Evolutionary conservation across 495 filamentous ascomycete genomes (phyloP).

Genomic region (Annulohypoxylon maeteangense): DNA sequence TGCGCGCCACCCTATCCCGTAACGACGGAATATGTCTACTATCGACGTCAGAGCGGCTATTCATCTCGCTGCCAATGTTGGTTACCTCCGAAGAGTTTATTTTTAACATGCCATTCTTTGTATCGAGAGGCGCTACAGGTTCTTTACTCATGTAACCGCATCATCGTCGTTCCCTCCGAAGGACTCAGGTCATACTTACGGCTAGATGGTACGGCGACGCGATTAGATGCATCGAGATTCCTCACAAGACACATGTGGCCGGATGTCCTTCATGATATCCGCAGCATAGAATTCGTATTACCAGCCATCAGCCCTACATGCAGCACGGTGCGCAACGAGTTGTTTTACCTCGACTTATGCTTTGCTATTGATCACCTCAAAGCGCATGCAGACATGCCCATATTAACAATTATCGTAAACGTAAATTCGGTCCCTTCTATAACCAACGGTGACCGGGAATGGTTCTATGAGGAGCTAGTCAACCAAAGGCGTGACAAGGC

Average conservation of each 20-base stretch:
- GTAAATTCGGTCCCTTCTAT: background rate
- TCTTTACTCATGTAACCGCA: too few species aligned
- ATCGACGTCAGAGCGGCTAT: conserved; percentile 1
- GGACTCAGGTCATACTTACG: too few species aligned
- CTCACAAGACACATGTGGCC: conserved; percentile 17
- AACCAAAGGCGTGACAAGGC: background rate
- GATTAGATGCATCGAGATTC: conserved; percentile 13
- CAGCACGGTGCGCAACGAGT: background rate
- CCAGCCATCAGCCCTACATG: background rate
- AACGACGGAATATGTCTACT: background rate
- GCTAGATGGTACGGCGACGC: background rate
- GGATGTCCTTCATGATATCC: conserved; percentile 7
- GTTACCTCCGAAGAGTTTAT: background rate
- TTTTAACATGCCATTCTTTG: background rate
- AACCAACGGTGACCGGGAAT: background rate
- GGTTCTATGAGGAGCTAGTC: background rate
- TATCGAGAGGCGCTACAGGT: background rate
- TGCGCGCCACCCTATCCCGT: background rate
- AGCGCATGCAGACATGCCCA: background rate
- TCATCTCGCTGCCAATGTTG: conserved; percentile 19
- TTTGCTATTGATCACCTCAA: conserved; percentile 14
- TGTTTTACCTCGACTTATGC: background rate
- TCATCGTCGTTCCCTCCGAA: too few species aligned
- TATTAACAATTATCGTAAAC: background rate
- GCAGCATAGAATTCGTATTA: conserved; percentile 2